Evolutionary conservation across 805 yeast species (phyloP).

Genomic region (Metschnikowia reukaufii): DNA sequence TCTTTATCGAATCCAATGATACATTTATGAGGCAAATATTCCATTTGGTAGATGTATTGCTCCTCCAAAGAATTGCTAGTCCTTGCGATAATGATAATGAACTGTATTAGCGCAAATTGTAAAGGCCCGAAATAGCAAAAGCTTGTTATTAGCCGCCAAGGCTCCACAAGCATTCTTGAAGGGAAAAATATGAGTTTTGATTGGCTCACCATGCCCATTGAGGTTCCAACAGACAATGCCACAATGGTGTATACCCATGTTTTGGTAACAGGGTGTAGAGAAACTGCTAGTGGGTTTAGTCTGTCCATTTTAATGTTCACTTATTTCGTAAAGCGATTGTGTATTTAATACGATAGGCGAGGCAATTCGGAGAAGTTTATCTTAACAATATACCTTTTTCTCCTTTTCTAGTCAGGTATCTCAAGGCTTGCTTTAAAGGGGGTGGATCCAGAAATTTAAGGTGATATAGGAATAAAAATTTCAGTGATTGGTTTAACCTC

Average conservation of each 20-base stretch:
- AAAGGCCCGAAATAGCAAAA: conserved; percentile 35
- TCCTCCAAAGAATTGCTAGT: conserved; percentile 29
- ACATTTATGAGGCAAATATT: conserved; percentile 25
- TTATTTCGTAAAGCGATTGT: too few relatives aligned
- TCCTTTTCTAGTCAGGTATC: too few relatives aligned
- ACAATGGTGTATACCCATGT: conserved; percentile 31
- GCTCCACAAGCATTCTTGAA: conserved; percentile 30
- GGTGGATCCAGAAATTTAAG: too few relatives aligned
- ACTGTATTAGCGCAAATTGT: conserved; percentile 23
- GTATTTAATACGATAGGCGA: too few relatives aligned
- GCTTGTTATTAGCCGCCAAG: conserved; percentile 38
- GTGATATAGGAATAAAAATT: too few relatives aligned
- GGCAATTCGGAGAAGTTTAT: too few relatives aligned
- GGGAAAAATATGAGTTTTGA: conserved; percentile 27
- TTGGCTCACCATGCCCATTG: conserved; percentile 21
- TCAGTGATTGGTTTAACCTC: too few relatives aligned
- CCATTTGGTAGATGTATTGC: conserved; percentile 17
- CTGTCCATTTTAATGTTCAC: conserved; percentile 15
- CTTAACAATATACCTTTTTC: too few relatives aligned
- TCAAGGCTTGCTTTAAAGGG: too few relatives aligned
- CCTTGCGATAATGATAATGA: conserved; percentile 21
- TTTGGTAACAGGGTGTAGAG: conserved; percentile 22
- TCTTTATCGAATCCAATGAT: conserved; percentile 17
- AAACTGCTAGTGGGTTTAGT: conserved; percentile 8
- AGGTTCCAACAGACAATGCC: conserved; percentile 22